Percentiles rank a stretch among this genome's conserved stretches.
These are phyloP conservation scores for Pythium coloratum DNA, from an alignment of 352 stramenopile genomes.

Conservation along the genomic window DNA sequence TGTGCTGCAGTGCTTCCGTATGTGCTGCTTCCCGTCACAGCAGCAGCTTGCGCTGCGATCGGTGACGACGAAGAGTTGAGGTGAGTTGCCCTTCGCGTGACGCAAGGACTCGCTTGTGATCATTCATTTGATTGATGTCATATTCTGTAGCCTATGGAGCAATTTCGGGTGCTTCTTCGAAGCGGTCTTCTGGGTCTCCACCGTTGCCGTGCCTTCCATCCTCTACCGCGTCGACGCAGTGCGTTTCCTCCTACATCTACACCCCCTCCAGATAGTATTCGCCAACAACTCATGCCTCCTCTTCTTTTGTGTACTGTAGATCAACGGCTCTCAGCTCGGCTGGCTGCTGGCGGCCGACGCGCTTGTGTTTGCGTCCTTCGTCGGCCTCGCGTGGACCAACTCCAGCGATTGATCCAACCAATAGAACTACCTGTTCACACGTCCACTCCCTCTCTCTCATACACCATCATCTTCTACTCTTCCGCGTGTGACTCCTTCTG, in stretches of 20 bases:
- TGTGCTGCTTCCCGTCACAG: slow-evolving; percentile 61
- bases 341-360: slow-evolving; percentile 65
- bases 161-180: slow-evolving; percentile 79
- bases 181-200: slow-evolving; percentile 64
- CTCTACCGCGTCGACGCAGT: slow-evolving; percentile 68
- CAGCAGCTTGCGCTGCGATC: slow-evolving; percentile 50
- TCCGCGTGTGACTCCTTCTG: no score
- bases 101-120: background rate
- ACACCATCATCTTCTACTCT: background rate
- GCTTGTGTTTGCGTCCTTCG: slow-evolving; percentile 61
- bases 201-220: slow-evolving; percentile 61
- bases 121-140: background rate
- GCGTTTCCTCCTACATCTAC: slow-evolving; percentile 11
- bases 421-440: background rate
- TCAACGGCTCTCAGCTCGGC: slow-evolving; percentile 54
- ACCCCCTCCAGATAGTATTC: background rate
- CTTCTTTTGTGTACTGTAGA: slow-evolving; percentile 29
- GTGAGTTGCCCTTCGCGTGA: slow-evolving; percentile 4
- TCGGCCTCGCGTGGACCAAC: slow-evolving; percentile 51
- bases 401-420: slow-evolving; percentile 10
- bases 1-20: slow-evolving; percentile 54
- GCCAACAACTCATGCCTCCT: background rate
- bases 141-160: slow-evolving; percentile 36
- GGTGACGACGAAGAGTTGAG: slow-evolving; percentile 55
- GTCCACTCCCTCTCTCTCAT: background rate